Evolutionary conservation across 352 stramenopile species (phyloP), one percentile per base, ranked within the genome.

Genomic region (Globisporangium radiosum): DNA sequence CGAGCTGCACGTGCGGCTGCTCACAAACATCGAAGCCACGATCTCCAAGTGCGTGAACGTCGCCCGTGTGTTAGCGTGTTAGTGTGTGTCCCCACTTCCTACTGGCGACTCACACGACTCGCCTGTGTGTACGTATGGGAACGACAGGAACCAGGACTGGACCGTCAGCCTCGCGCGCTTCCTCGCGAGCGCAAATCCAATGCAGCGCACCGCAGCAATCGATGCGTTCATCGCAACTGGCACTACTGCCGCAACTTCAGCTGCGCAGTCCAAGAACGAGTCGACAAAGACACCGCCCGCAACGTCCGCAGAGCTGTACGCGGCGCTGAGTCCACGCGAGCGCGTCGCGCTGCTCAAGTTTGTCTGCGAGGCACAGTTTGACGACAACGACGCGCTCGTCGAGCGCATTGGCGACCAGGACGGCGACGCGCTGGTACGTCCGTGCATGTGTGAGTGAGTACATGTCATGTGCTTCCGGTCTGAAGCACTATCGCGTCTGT

Each of bases 331-430:
- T 33, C 58, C 85, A 2, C 57, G 60, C 1, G 68, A 86, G 11
- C 71, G 75, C 25, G 65, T 88, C 15, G 56, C 68, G 3, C 63
- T 88, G 7, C 58, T 90, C 40, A 88, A 88, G 47, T 73, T 76
- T 19, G 39, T 88, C 14, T 90, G 78, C 37, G 78, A 90, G 56
- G 63, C 70, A 36, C 78, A 88, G 47, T 88, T 87, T 40, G 78
- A 88, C 55, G 69, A 74, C 56, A 90, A 88, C 55, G 73, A 85
- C 43, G 44, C 60, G 39, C 69, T 88, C 7, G 57, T 85, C 17
- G 69, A 87, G 60, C 69, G 73, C 47, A 77, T 90, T 54, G 80
- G 74, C 37, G 64, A 76, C 44, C 69, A 83, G 44, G 78, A 81
- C 43, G 73, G 66, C 8, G 71, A 87, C 15, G 70, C 66, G 1